These are phyloP conservation scores for Hypoxylon fragiforme DNA, from an alignment of 495 filamentous ascomycete species.

Conservation along the genomic window DNA sequence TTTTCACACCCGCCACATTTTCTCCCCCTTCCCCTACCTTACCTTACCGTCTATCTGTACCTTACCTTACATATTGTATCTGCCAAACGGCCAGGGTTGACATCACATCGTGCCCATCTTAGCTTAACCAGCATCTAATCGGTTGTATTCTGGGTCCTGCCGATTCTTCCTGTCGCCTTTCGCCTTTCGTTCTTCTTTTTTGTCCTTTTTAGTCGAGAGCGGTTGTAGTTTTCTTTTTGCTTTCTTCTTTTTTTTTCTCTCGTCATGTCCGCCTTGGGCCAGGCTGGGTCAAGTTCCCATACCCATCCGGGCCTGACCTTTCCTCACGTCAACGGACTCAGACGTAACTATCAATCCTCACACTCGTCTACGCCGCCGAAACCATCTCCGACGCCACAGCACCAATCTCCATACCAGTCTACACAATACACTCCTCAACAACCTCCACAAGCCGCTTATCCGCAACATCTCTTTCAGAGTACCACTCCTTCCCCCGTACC, in stretches of 20 bases:
- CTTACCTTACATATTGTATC: conserved; percentile 29
- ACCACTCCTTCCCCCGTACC: conserved; percentile 43
- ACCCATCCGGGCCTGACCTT: conserved; percentile 43
- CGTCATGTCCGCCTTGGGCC: conserved; percentile 44
- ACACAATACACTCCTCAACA: conserved; percentile 46
- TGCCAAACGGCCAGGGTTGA: conserved; percentile 40
- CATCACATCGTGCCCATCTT: conserved; percentile 39
- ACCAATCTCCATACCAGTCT: conserved; percentile 48
- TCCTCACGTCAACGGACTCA: conserved; percentile 33
- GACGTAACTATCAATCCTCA: conserved; percentile 40
- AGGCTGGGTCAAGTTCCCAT: conserved; percentile 40
- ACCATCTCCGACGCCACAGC: conserved; percentile 47
- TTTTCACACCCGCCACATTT: conserved; percentile 39
- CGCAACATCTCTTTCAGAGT: conserved; percentile 43
- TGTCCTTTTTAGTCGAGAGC: conserved; percentile 25
- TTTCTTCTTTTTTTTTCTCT: conserved; percentile 12
- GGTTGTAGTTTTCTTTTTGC: conserved; percentile 20
- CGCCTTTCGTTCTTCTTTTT: conserved; percentile 26
- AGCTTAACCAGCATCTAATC: conserved; percentile 3
- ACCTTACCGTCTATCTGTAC: conserved; percentile 4
- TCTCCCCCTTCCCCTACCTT: conserved; percentile 4
- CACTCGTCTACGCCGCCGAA: conserved; percentile 47
- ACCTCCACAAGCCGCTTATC: conserved; percentile 33
- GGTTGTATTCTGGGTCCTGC: conserved; percentile 29
- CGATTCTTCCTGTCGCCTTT: conserved; percentile 34